Evolutionary conservation across 1,284 basidiomycete species (phyloP).

Genomic region (Pterulicium gracile): DNA sequence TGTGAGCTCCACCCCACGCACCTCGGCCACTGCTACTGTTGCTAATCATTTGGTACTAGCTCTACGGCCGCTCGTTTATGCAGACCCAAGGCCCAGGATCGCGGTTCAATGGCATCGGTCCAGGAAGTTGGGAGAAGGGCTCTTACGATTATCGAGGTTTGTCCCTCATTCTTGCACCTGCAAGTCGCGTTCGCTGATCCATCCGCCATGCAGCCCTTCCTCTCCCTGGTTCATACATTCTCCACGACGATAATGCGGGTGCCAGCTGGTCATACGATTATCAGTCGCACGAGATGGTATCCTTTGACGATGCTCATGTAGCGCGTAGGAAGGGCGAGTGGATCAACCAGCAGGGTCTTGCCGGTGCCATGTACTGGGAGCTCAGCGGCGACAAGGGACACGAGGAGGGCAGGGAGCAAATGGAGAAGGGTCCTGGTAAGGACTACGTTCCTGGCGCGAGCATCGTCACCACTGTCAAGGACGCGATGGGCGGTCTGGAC

Average conservation of each 20-base stretch:
- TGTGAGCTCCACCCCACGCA: not conserved
- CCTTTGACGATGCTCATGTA: conserved; percentile 66
- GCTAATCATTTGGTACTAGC: conserved; percentile 9
- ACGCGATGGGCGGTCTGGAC: conserved; percentile 67
- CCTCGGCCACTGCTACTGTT: not conserved
- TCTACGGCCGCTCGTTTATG: conserved; percentile 88
- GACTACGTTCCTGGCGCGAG: conserved; percentile 49
- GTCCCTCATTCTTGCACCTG: not conserved
- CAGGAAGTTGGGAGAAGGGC: conserved; percentile 70
- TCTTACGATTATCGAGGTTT: conserved; percentile 62
- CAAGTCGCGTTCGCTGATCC: not conserved
- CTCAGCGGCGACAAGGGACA: conserved; percentile 70
- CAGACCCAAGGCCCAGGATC: conserved; percentile 76
- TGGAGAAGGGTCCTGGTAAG: conserved; percentile 61
- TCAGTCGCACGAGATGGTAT: conserved; percentile 62
- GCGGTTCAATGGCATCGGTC: conserved; percentile 69
- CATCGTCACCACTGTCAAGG: conserved; percentile 57
- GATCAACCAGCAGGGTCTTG: conserved; percentile 59
- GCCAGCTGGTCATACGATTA: conserved; percentile 74
- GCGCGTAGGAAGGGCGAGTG: conserved; percentile 65
- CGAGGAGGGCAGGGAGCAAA: conserved; percentile 37
- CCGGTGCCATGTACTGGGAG: conserved; percentile 85
- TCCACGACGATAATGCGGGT: conserved; percentile 42
- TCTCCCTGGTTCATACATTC: conserved; percentile 50
- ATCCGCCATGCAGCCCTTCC: conserved; percentile 37